Percentiles rank a stretch among this genome's conserved stretches.
Conservation (phyloP, 371 early-diverging fungal species). For the Apophysomyces ossiformis region DNA sequence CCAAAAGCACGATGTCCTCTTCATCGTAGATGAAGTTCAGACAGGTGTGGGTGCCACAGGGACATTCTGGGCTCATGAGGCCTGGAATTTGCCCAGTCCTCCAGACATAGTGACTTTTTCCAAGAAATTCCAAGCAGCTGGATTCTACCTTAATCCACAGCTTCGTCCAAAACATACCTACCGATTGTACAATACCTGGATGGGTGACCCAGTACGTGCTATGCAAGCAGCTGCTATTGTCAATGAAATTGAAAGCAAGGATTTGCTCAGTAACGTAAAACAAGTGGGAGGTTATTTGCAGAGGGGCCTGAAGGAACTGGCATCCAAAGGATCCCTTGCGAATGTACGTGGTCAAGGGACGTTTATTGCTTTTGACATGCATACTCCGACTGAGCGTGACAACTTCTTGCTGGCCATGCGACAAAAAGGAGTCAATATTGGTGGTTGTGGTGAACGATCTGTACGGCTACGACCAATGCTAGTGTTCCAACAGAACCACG, state of each 20-base stretch:
- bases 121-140: conserved; percentile 81
- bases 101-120: conserved; percentile 83
- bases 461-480: conserved; percentile 78
- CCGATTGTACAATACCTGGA: conserved; percentile 78
- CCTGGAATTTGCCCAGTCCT: conserved; percentile 66
- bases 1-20: conserved; percentile 61
- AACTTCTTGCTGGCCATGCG: conserved; percentile 63
- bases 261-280: conserved; percentile 58
- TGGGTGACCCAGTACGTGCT: conserved; percentile 76
- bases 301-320: conserved; percentile 49
- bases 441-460: conserved; percentile 69
- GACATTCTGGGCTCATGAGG: conserved; percentile 80
- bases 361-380: conserved; percentile 75
- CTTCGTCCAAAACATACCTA: conserved; percentile 66
- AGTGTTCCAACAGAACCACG: conserved; percentile 72
- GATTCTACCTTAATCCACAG: conserved; percentile 64
- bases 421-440: conserved; percentile 70
- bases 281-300: conserved; percentile 63
- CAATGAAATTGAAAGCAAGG: conserved; percentile 56
- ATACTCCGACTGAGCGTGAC: conserved; percentile 51
- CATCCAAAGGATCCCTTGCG: conserved; percentile 23
- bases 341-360: conserved; percentile 72
- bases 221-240: conserved; percentile 72
- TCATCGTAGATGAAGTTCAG: conserved; percentile 88
- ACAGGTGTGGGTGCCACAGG: conserved; percentile 88